These are phyloP conservation scores for Phytophthora aleatoria DNA, from an alignment of 352 stramenopile species.

Conservation along the genomic window DNA sequence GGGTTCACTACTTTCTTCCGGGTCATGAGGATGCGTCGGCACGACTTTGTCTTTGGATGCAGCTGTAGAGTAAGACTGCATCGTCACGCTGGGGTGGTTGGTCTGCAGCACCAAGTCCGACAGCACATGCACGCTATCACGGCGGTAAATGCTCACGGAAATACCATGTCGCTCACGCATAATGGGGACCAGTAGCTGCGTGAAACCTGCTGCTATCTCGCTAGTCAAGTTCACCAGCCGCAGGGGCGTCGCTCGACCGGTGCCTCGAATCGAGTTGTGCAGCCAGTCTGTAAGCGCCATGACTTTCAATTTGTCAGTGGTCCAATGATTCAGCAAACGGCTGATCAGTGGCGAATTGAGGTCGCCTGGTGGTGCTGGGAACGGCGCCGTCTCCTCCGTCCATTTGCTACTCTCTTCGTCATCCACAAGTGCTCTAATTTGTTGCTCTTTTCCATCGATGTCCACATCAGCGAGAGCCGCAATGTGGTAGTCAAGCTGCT, in stretches of 20 bases:
- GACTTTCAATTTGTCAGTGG: conserved; percentile 61
- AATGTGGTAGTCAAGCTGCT: conserved; percentile 56
- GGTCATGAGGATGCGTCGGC: conserved; percentile 9
- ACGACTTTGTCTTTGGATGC: conserved; percentile 15
- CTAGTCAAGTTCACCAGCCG: conserved; percentile 52
- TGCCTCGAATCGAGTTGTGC: conserved; percentile 64
- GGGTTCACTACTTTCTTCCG: conserved; percentile 20
- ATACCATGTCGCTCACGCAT: conserved; percentile 69
- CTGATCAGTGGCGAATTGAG: conserved; percentile 71
- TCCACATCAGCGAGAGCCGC: conserved; percentile 27
- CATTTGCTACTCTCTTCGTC: conserved; percentile 41
- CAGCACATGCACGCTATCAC: conserved; percentile 59
- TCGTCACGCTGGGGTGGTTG: conserved; percentile 41
- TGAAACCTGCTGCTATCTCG: conserved; percentile 64
- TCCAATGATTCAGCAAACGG: conserved; percentile 71
- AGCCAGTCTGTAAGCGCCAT: conserved; percentile 67
- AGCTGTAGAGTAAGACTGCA: conserved; percentile 35
- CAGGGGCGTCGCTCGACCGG: conserved; percentile 43
- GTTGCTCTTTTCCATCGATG: conserved; percentile 21
- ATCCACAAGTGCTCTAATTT: conserved; percentile 31
- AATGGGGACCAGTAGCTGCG: conserved; percentile 69
- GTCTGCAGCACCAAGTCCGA: conserved; percentile 67
- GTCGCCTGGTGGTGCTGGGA: conserved; percentile 62
- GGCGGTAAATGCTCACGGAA: conserved; percentile 64
- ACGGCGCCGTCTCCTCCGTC: conserved; percentile 57